Evolutionary conservation across 2,329 filamentous ascomycete genomes (phyloP).

Genomic region (Trichoderma breve): DNA sequence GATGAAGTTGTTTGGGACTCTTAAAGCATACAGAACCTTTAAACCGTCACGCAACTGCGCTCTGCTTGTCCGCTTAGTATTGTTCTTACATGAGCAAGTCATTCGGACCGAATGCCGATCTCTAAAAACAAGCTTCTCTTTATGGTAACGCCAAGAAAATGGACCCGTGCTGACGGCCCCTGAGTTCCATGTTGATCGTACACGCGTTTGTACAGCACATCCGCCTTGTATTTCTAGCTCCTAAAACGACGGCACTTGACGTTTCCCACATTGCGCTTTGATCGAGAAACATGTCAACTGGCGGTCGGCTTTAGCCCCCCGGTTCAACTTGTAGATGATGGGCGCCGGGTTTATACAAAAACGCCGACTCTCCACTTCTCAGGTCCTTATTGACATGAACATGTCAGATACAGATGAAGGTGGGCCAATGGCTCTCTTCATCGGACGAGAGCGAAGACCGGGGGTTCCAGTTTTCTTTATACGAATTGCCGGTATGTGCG

Average conservation of each 20-base stretch:
- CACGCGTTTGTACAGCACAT: not conserved
- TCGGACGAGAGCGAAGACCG: not conserved
- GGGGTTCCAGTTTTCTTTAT: not conserved
- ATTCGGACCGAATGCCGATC: slow-evolving; percentile 15
- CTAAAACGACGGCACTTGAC: not conserved
- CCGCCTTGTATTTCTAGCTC: not conserved
- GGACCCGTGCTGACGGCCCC: not conserved
- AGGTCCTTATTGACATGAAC: not conserved
- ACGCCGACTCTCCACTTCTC: not conserved
- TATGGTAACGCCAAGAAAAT: not conserved
- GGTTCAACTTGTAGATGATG: not conserved
- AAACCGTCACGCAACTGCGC: not conserved
- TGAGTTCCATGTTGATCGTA: not conserved
- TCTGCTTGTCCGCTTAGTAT: not conserved
- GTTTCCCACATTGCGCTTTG: not conserved
- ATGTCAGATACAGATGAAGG: not conserved
- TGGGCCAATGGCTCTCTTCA: not conserved
- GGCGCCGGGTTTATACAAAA: not conserved
- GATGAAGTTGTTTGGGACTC: not conserved
- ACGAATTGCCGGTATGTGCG: not conserved
- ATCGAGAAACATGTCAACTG: not conserved
- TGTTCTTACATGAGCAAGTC: not conserved
- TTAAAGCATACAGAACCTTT: not conserved
- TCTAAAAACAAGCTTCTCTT: slow-evolving; percentile 9
- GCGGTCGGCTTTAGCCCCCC: not conserved